A percentile compares a stretch with the other conserved stretches of the same genome.
Evolutionary conservation across 106 monocot genomes (phyloP).

Genomic region (Cymbidium sinense): DNA sequence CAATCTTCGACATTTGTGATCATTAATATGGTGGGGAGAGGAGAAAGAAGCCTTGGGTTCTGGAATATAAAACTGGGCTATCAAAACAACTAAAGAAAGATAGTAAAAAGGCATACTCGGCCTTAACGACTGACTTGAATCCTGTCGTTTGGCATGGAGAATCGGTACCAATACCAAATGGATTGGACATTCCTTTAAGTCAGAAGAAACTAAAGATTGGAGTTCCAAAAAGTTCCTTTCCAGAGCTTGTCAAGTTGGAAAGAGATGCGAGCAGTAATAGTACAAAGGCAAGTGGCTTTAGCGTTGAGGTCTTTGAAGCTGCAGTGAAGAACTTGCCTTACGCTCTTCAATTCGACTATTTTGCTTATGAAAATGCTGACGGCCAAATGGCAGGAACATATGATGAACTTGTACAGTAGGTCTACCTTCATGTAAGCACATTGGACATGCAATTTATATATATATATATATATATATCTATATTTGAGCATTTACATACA

Average conservation of each 20-base stretch:
- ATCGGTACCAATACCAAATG: conserved; percentile 26
- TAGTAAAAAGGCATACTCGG: neutral
- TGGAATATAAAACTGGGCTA: conserved; percentile 30
- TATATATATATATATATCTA: no score
- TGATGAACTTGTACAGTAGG: conserved; percentile 18
- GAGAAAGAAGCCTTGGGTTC: conserved; percentile 24
- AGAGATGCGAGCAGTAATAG: conserved; percentile 22
- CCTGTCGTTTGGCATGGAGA: conserved; percentile 44
- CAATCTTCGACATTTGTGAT: conserved; percentile 24
- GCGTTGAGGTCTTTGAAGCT: conserved; percentile 48
- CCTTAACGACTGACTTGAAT: conserved; percentile 8
- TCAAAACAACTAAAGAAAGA: neutral
- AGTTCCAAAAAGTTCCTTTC: conserved; percentile 25
- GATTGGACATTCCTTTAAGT: conserved; percentile 31
- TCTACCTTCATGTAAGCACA: conserved; percentile 24
- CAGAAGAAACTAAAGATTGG: conserved; percentile 33
- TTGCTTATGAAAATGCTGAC: conserved; percentile 8
- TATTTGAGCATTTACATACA: no score
- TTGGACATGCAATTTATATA: no score
- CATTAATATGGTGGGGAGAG: conserved; percentile 26
- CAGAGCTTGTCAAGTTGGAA: conserved; percentile 19
- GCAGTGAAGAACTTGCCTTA: conserved; percentile 32
- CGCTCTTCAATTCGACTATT: conserved; percentile 30
- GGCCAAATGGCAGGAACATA: conserved; percentile 7
- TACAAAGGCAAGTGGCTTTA: conserved; percentile 24